These are phyloP conservation scores for Conringia planisiliqua DNA, from an alignment of 345 rosid genomes.

Conservation along the genomic window DNA sequence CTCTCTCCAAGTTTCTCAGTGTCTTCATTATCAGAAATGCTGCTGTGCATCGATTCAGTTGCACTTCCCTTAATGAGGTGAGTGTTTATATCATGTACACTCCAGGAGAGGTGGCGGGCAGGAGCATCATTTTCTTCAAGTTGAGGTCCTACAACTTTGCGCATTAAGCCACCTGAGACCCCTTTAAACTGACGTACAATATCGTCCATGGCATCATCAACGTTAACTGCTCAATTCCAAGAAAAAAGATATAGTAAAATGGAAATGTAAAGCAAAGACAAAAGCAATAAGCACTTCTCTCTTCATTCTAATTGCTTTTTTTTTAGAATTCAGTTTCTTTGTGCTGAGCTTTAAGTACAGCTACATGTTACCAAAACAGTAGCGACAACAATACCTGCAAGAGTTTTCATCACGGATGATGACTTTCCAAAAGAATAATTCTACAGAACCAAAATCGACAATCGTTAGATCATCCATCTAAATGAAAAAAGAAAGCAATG, in stretches of 20 bases:
- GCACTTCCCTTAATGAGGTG: constrained; percentile 42
- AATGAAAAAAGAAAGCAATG: neutral
- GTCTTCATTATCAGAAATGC: constrained; percentile 71
- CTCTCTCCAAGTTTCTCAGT: constrained; percentile 44
- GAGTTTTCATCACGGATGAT: constrained; percentile 85
- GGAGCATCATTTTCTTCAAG: constrained; percentile 45
- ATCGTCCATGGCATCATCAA: constrained; percentile 98
- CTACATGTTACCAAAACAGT: neutral
- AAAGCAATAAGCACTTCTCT: neutral
- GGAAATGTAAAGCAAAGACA: constrained; percentile 18
- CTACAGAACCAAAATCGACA: constrained; percentile 45
- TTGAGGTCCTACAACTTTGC: constrained; percentile 65
- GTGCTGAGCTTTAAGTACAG: neutral
- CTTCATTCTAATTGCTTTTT: neutral
- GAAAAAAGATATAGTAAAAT: neutral
- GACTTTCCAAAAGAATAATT: constrained; percentile 94
- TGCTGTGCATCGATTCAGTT: constrained; percentile 55
- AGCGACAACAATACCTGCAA: constrained; percentile 61
- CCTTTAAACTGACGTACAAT: constrained; percentile 89
- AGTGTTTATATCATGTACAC: constrained; percentile 53
- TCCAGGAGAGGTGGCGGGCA: constrained; percentile 56
- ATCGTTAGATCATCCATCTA: constrained; percentile 19
- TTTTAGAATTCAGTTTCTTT: neutral
- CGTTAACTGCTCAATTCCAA: constrained; percentile 64
- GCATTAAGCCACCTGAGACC: constrained; percentile 86